Conservation (phyloP, 768 basidiomycete genomes). For the Leccinum truebloodii region DNA sequence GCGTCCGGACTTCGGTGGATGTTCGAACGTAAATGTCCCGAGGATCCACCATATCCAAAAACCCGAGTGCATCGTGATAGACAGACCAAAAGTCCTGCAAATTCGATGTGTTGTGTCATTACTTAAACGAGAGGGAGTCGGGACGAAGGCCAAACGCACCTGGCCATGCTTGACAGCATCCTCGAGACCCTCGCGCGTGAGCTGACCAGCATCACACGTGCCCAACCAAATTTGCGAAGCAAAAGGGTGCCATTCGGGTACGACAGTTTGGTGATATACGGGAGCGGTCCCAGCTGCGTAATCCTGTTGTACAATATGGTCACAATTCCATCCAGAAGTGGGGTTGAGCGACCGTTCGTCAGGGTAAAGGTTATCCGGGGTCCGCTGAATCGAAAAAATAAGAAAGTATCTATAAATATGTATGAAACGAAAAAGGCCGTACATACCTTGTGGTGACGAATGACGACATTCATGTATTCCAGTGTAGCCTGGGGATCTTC, state of each 20-base stretch:
- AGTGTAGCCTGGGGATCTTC: constrained; percentile 32
- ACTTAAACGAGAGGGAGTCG: background rate
- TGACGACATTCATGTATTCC: constrained; percentile 43
- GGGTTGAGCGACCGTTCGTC: constrained; percentile 43
- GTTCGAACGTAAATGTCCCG: constrained; percentile 45
- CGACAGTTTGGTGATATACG: constrained; percentile 41
- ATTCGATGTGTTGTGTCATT: background rate
- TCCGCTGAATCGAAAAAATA: constrained; percentile 33
- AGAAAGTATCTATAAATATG: background rate
- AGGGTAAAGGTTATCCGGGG: constrained; percentile 52
- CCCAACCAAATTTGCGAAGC: constrained; percentile 46
- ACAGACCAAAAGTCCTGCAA: constrained; percentile 50
- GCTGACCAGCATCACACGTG: constrained; percentile 48
- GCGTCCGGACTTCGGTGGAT: constrained; percentile 46
- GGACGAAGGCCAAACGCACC: constrained; percentile 12
- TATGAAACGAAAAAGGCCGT: background rate
- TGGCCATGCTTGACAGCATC: constrained; percentile 46
- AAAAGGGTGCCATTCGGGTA: constrained; percentile 47
- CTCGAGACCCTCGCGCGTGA: constrained; percentile 44
- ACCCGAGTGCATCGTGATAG: constrained; percentile 39
- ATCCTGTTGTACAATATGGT: constrained; percentile 38
- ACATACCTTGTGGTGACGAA: constrained; percentile 53
- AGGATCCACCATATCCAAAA: constrained; percentile 37
- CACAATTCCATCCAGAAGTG: constrained; percentile 42
- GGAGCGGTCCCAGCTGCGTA: constrained; percentile 38